Conservation (phyloP, 306 rosid species). For the Canavalia gladiata region DNA sequence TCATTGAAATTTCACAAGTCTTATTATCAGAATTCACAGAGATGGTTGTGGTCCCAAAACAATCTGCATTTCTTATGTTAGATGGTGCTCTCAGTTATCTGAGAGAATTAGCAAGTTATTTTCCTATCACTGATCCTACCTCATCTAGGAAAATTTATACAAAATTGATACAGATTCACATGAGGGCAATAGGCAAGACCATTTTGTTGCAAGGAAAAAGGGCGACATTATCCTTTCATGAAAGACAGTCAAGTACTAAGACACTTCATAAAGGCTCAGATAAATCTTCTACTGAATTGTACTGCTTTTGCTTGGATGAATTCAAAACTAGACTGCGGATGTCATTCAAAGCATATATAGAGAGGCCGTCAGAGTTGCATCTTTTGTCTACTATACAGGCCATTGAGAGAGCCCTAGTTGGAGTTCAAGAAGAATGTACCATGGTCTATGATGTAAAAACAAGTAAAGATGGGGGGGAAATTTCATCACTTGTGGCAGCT, state of each 20-base stretch:
- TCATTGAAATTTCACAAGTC: constrained; percentile 66
- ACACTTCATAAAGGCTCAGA: constrained; percentile 58
- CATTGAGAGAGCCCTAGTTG: constrained; percentile 85
- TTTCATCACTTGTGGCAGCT: constrained; percentile 78
- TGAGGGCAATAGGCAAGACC: constrained; percentile 82
- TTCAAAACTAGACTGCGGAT: constrained; percentile 73
- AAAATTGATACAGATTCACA: constrained; percentile 68
- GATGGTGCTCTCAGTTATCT: constrained; percentile 82
- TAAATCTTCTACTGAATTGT: constrained; percentile 58
- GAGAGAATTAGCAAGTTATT: constrained; percentile 74
- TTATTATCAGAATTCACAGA: constrained; percentile 71
- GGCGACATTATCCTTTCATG: constrained; percentile 78
- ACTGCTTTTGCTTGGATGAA: constrained; percentile 64
- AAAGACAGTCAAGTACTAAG: constrained; percentile 71
- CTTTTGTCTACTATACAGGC: constrained; percentile 76
- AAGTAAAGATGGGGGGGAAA: constrained; percentile 69
- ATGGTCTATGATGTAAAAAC: constrained; percentile 66
- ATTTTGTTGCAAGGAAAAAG: constrained; percentile 82
- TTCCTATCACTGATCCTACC: constrained; percentile 70
- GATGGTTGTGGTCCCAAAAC: constrained; percentile 69
- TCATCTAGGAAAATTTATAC: constrained; percentile 65
- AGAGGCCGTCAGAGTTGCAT: constrained; percentile 75
- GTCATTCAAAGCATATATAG: constrained; percentile 73
- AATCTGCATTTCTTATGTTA: constrained; percentile 74
- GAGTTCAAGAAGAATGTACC: constrained; percentile 66